Evolutionary conservation across 352 stramenopile genomes (phyloP), one percentile per base, ranked within the genome.

Genomic region (Phytophthora ohioensis): DNA sequence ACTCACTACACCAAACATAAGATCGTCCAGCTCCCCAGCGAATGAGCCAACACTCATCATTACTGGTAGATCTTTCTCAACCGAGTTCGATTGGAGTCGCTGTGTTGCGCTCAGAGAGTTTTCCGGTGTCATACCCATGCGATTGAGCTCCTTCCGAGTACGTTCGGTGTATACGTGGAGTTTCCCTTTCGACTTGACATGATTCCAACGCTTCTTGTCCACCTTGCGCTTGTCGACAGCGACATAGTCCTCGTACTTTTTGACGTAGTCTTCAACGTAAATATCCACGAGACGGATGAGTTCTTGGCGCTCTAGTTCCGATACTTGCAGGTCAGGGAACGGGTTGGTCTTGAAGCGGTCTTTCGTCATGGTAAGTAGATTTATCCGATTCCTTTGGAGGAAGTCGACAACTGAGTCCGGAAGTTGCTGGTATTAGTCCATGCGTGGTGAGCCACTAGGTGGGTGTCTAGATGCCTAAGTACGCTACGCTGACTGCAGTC

Each of bases 1-100:
- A 53, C 71, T 79, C 8, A 73, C 42, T 17, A 71, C 45, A 2
- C 73, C 73, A 55, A 67, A 74, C 71, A 81, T 78, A 3, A 79
- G 47, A 56, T 81, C 73, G 35, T 81, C 68, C 32, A 79, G 45
- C 11, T 71, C 42, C 11, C 69, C 73, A 1, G 63, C 53, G 15
- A 80, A 46, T 0, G 51, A 69, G 11, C 73, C 73, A 0, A 73
- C 46, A 9, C 51, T 71, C 9, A 73, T 61, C 15, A 79, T 45
- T 9, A 71, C 47, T 11, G 64, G 64, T 12, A 71, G 35, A 35
- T 60, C 64, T 45, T 65, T 60, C 2, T 6, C 53, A n/a, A 35
- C 30, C 6, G 52, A 36, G 17, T 5, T 38, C 3, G 15, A 15
- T 31, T 53, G 45, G 4, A 56, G 27, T 53, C 45, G 15, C 17